These are phyloP conservation scores for Citrus hindsii DNA, from an alignment of 345 rosid species.

Conservation along the genomic window DNA sequence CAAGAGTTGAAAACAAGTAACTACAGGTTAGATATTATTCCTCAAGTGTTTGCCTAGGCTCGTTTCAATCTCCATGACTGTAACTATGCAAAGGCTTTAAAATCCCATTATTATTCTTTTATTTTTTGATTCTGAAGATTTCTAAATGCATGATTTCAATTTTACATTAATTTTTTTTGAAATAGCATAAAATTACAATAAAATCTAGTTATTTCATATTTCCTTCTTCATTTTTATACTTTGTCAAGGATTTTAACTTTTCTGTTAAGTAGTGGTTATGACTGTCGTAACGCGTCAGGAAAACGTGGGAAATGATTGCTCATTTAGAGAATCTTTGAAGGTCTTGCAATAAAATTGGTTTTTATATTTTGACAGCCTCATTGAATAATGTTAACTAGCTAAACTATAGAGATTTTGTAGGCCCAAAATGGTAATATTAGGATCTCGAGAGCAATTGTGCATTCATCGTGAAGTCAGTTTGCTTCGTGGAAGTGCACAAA, in stretches of 20 bases:
- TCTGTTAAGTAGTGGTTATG: neutral
- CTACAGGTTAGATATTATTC: slow-evolving; percentile 58
- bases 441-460: slow-evolving; percentile 93
- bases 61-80: neutral
- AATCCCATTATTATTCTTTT: neutral
- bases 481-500: slow-evolving; percentile 84
- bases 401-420: slow-evolving; percentile 35
- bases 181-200: neutral
- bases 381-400: slow-evolving; percentile 2
- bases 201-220: neutral
- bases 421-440: slow-evolving; percentile 92
- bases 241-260: neutral
- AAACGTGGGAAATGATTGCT: neutral
- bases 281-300: neutral
- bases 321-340: neutral
- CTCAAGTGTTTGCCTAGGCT: neutral
- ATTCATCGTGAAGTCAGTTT: slow-evolving; percentile 80
- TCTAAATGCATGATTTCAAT: neutral
- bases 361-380: neutral
- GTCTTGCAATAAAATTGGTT: neutral
- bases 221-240: neutral
- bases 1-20: slow-evolving; percentile 81
- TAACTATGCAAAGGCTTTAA: neutral
- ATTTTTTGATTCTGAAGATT: neutral
- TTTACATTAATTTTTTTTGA: neutral